Percentiles rank a stretch among this genome's conserved stretches.
phyloP scores from a whole-genome alignment of 768 basidiomycete genomes.

The Omphalotus guepiniiformis region DNA sequence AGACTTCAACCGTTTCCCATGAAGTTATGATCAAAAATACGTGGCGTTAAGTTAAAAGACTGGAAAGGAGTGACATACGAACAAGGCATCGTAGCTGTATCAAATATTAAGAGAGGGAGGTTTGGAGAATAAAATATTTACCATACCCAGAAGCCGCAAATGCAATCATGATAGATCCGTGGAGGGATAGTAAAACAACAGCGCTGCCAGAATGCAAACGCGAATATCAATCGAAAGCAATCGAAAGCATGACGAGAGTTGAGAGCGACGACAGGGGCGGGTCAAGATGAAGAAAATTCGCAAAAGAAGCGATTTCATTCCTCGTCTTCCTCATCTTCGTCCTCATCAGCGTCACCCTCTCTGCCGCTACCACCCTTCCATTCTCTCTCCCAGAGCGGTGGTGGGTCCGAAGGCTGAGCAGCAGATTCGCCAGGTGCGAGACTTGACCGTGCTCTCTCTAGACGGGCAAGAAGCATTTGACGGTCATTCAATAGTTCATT shows the following conservation, averaged over 20 bases:
- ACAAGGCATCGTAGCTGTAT: not conserved
- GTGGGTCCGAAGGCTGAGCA: slow-evolving; percentile 27
- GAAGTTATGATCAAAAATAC: no score
- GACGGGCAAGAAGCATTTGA: slow-evolving; percentile 48
- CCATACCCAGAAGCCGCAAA: not conserved
- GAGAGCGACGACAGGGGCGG: no score
- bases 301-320: not conserved
- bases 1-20: no score
- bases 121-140: no score
- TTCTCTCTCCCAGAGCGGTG: slow-evolving; percentile 73
- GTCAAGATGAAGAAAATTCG: not conserved
- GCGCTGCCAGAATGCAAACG: no score
- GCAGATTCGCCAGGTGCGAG: slow-evolving; percentile 63
- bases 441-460: slow-evolving; percentile 52
- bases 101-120: not conserved
- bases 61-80: not conserved
- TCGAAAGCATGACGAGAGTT: no score
- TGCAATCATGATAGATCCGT: not conserved
- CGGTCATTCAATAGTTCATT: slow-evolving; percentile 61
- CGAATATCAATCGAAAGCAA: no score
- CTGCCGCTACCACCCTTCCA: slow-evolving; percentile 75
- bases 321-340: slow-evolving; percentile 42
- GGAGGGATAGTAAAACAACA: no score
- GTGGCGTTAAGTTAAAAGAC: not conserved
- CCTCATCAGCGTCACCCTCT: slow-evolving; percentile 40